A percentile compares a stretch with the other conserved stretches of the same genome.
Evolutionary conservation across 495 filamentous ascomycete species (phyloP).

Genomic region (Xylaria venustula): DNA sequence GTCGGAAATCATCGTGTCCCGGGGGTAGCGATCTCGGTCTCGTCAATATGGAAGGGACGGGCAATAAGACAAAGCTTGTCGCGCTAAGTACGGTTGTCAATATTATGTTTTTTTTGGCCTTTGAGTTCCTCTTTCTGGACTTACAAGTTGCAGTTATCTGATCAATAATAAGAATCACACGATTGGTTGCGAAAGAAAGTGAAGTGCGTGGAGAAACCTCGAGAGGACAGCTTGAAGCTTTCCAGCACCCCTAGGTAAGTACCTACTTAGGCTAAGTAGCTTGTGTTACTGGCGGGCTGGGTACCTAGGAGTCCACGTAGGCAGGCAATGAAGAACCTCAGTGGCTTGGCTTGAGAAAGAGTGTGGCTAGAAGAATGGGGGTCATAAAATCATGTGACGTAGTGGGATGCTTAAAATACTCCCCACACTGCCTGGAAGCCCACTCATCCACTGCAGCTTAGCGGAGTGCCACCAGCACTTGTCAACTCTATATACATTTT

Average conservation of each 20-base stretch:
- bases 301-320: no score
- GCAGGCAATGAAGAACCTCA: no score
- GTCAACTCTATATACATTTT: not conserved
- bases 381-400: constrained; percentile 10
- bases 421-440: constrained; percentile 1
- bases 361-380: no score
- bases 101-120: not conserved
- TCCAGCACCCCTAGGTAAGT: not conserved
- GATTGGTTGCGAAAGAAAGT: not conserved
- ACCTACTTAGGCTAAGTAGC: not conserved
- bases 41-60: not conserved
- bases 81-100: not conserved
- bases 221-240: constrained; percentile 32
- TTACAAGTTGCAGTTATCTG: not conserved
- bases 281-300: not conserved
- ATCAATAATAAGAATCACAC: not conserved
- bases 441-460: constrained; percentile 12
- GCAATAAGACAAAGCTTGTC: not conserved
- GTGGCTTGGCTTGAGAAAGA: no score
- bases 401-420: constrained; percentile 11
- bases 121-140: not conserved
- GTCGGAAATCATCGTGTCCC: constrained; percentile 78
- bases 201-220: constrained; percentile 6
- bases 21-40: constrained; percentile 4
- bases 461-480: not conserved